phyloP scores from a whole-genome alignment of 441 rosid species.

The Euphorbia schlechtendalii region DNA sequence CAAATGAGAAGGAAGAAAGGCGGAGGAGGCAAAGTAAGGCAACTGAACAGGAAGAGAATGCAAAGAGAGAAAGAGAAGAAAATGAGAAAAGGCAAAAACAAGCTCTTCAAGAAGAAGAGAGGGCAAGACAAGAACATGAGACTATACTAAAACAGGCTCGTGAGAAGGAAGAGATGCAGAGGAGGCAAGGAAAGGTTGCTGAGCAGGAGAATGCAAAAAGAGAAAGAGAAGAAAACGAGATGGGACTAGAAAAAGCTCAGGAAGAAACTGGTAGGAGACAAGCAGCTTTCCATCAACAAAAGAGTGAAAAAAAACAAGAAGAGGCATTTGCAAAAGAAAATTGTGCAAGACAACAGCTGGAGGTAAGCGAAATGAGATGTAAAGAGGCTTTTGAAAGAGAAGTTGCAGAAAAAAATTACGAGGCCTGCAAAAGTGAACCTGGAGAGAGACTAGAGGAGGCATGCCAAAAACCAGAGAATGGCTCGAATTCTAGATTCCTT shows the following conservation, averaged over 20 bases:
- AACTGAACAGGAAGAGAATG: slow-evolving; percentile 15
- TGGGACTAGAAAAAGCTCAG: slow-evolving; percentile 10
- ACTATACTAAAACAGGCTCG: slow-evolving; percentile 13
- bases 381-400: slow-evolving; percentile 19
- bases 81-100: slow-evolving; percentile 28
- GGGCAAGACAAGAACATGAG: slow-evolving; percentile 29
- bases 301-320: slow-evolving; percentile 3
- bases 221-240: slow-evolving; percentile 24
- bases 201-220: slow-evolving; percentile 20
- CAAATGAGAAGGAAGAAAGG: slow-evolving; percentile 32
- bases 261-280: slow-evolving; percentile 10
- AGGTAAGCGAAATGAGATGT: slow-evolving; percentile 16
- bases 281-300: slow-evolving; percentile 3
- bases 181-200: slow-evolving; percentile 20
- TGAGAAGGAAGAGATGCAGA: slow-evolving; percentile 21
- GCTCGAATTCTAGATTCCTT: slow-evolving; percentile 14
- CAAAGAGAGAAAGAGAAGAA: too few relatives aligned
- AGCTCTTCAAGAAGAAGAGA: slow-evolving; percentile 33
- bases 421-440: slow-evolving; percentile 5
- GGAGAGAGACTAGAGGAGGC: slow-evolving; percentile 15
- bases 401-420: background rate
- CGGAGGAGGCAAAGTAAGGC: slow-evolving; percentile 30
- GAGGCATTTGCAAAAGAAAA: slow-evolving; percentile 25
- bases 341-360: slow-evolving; percentile 18
- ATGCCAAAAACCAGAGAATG: slow-evolving; percentile 13